Base-by-base conservation (phyloP, 192 early-diverging fungal species). In the Backusella psychrophila region DNA sequence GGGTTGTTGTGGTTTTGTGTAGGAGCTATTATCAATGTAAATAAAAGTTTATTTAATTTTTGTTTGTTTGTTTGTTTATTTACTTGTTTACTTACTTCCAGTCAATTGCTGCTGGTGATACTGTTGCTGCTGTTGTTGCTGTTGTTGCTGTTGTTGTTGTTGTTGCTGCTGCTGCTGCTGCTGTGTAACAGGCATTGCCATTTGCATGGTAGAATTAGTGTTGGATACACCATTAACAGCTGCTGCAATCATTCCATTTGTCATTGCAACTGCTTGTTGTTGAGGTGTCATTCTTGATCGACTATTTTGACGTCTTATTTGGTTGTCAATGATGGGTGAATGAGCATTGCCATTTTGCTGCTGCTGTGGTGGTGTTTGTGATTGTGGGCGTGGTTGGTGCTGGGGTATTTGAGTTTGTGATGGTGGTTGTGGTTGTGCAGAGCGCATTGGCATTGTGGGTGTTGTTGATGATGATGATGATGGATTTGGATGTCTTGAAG, bases 201-300 rank as follows among this genome's bases (percentile, higher is more conserved):
- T 34, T 33, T 74, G 73, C 72, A 74, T 69, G 14, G 72, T 33
- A 21, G 66, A 65, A 49, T 74, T 68, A n/a, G 44, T 15, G 42
- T 63, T 66, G 5, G 65, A 34, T 21, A 69, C 76, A 21, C 76
- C 80, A 65, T 76, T 73, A 33, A 81, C 68, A 75, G 74, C 77
- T 5, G 80, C 80, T 23, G 49, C 71, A 46, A 81, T 77, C 75
- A 81, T 81, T 35, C 71, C 73, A 39, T 73, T 81, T 15, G 75
- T 66, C 80, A 81, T 81, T 1, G 75, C 76, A 2, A 77, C 59
- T 34, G 80, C 75, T 23, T 71, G 72, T 52, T 81, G 80, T 68
- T 81, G 80, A n/a, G 80, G 80, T 4, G 80, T 81, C 73, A 77
- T 44, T 46, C 67, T 74, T 5, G 68, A 42, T 35, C 76, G 59